Conservation (phyloP, 495 filamentous ascomycete genomes). For the Hypoxylon fuscum region DNA sequence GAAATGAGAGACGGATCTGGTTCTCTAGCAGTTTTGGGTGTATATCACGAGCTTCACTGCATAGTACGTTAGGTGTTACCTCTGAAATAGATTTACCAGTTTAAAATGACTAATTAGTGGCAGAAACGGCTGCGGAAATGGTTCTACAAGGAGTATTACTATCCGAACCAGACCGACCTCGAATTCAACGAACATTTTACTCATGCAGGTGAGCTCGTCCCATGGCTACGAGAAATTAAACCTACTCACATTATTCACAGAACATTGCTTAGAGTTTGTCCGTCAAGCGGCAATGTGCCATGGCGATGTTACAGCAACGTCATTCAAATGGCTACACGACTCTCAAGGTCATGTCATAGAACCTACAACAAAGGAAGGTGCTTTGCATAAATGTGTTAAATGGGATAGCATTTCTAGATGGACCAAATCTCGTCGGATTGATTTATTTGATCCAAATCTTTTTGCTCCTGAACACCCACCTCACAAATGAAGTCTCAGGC, state of each 20-base stretch:
- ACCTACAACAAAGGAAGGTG: too few species aligned
- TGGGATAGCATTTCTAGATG: too few species aligned
- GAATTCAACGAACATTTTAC: not conserved
- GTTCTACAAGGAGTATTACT: not conserved
- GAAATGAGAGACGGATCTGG: not conserved
- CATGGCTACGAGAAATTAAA: not conserved
- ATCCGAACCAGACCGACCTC: not conserved
- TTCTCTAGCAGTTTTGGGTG: not conserved
- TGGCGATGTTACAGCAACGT: not conserved
- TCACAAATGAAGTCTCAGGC: too few species aligned
- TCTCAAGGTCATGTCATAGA: too few species aligned
- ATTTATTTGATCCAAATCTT: too few species aligned
- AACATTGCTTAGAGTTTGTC: not conserved
- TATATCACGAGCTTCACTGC: not conserved
- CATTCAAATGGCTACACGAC: not conserved
- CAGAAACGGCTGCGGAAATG: not conserved
- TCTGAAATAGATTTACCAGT: not conserved
- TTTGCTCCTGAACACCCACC: too few species aligned
- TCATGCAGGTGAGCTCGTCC: not conserved
- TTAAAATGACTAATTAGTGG: not conserved
- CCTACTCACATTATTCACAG: not conserved
- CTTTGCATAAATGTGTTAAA: too few species aligned
- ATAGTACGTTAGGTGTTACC: not conserved
- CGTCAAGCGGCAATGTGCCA: not conserved
- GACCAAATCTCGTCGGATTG: too few species aligned